Evolutionary conservation across 2,329 filamentous ascomycete genomes (phyloP), one percentile per base, ranked within the genome.

Genomic region (Tolypocladium sp.): DNA sequence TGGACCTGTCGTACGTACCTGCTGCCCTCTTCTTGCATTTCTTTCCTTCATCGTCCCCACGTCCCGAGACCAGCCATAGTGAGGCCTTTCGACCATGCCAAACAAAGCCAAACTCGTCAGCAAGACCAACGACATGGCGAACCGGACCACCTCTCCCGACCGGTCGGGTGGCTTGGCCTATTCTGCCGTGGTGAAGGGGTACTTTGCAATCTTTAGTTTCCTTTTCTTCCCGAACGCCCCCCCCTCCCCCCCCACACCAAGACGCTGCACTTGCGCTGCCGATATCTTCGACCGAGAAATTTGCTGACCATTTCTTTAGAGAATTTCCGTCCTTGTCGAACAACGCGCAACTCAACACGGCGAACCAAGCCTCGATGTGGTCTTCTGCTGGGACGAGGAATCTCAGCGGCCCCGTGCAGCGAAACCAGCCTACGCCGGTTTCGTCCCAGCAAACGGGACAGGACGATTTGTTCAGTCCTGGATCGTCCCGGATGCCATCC

Each of bases 261-360:
- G 17, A 42, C n/a, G 53, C 22, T 37, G 10, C 40, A 20, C 30
- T 10, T 49, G n/a, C 59, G 55, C 25, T 42, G 20, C 8, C 30
- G 5, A 15, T 30, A 15, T 5, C 20, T 27, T 37, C 4, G 49
- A 27, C 61, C 87, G 84, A 62, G 84, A 87, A 68, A 41, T 40
- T 22, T 55, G 42, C 61, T 63, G 52, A 64, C 49, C 25, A n/a
- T 20, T n/a, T n/a, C n/a, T 27, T 30, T 3, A 88, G 85, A 61
- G 85, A 88, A 68, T 88, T 88, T 58, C 85, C 85, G 10, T 86
- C 84, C 27, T 72, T 88, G 64, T 86, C 84, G 57, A 85, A 83
- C 66, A 85, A 82, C 63, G 76, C 82, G 52, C 82, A 83, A 66
- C 71, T 84, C 51, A 73, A 79, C 35, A 80, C 71, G 60, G 70